These are phyloP conservation scores for Hortiboletus rubellus DNA, from an alignment of 1,284 basidiomycete genomes.

Conservation along the genomic window DNA sequence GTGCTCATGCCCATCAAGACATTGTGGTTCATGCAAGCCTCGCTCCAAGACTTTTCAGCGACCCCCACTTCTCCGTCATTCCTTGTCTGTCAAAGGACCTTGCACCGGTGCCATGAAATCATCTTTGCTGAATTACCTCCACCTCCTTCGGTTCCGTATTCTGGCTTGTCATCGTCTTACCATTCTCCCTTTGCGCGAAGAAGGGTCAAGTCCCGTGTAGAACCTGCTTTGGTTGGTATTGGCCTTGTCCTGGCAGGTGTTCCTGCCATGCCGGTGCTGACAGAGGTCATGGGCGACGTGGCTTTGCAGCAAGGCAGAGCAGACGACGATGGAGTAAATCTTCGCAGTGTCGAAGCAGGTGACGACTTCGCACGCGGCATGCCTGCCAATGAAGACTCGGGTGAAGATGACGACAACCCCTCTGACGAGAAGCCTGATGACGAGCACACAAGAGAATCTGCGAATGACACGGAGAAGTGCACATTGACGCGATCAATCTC, in stretches of 20 bases:
- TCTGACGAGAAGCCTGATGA: conserved; percentile 32
- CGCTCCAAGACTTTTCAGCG: conserved; percentile 81
- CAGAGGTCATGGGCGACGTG: conserved; percentile 74
- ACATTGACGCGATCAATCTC: conserved; percentile 18
- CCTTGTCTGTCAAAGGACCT: conserved; percentile 87
- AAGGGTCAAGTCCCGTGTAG: conserved; percentile 71
- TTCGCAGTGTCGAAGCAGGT: conserved; percentile 49
- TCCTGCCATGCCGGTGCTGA: conserved; percentile 77
- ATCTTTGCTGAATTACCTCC: conserved; percentile 90
- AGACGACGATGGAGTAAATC: conserved; percentile 52
- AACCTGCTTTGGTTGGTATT: conserved; percentile 84
- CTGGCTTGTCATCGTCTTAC: conserved; percentile 48
- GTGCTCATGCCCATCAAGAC: conserved; percentile 56
- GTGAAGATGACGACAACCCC: conserved; percentile 41
- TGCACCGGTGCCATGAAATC: conserved; percentile 94
- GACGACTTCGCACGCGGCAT: conserved; percentile 37
- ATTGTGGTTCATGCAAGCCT: conserved; percentile 97
- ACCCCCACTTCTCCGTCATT: conserved; percentile 78
- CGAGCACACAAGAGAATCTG: conserved; percentile 17
- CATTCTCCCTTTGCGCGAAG: conserved; percentile 52
- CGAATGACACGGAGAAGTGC: conserved; percentile 28
- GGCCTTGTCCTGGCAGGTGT: conserved; percentile 78
- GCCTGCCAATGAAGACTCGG: conserved; percentile 31
- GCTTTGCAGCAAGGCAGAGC: conserved; percentile 87
- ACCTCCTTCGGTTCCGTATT: conserved; percentile 65